Conservation (phyloP, 1,139 yeast genomes). For the Taphrina flavorubra region DNA sequence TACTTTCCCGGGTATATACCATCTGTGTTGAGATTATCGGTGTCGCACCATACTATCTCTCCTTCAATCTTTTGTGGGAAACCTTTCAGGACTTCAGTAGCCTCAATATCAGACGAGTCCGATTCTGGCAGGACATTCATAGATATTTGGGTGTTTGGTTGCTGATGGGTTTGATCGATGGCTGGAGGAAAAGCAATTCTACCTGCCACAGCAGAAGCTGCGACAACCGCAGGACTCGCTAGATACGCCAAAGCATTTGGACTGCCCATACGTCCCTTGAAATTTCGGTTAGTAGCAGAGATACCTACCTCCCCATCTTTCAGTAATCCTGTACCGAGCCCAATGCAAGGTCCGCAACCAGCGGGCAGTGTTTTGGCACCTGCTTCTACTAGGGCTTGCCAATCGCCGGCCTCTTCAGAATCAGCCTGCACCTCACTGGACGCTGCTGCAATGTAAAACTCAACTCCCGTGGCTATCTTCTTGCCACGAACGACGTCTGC, state of each 20-base stretch:
- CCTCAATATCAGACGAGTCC: constrained; percentile 54
- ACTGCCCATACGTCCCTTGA: constrained; percentile 99
- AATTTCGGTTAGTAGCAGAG: constrained; percentile 96
- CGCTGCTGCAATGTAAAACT: constrained; percentile 97
- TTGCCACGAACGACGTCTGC: constrained; percentile 81
- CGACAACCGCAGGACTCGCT: constrained; percentile 97
- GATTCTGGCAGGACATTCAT: constrained; percentile 49
- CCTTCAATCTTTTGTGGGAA: constrained; percentile 90
- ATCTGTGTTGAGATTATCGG: constrained; percentile 96
- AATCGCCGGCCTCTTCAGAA: constrained; percentile 87
- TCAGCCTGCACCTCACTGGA: constrained; percentile 90
- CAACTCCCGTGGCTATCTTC: constrained; percentile 85
- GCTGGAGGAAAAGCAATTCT: constrained; percentile 85
- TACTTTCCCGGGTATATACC: constrained; percentile 99
- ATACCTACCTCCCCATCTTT: constrained; percentile 97
- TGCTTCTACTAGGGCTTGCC: constrained; percentile 86
- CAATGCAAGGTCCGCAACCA: constrained; percentile 99
- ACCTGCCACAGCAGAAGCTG: constrained; percentile 95
- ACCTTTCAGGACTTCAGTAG: constrained; percentile 78
- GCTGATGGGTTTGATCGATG: constrained; percentile 32
- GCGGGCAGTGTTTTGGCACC: constrained; percentile 97
- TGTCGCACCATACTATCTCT: constrained; percentile 91
- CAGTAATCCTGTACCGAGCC: constrained; percentile 89
- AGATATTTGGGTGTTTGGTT: constrained; percentile 42
- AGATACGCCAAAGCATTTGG: constrained; percentile 93